Percentiles rank a stretch among this genome's conserved stretches.
phyloP scores from a whole-genome alignment of 1,284 basidiomycete species.

The Apiotrichum sp. region DNA sequence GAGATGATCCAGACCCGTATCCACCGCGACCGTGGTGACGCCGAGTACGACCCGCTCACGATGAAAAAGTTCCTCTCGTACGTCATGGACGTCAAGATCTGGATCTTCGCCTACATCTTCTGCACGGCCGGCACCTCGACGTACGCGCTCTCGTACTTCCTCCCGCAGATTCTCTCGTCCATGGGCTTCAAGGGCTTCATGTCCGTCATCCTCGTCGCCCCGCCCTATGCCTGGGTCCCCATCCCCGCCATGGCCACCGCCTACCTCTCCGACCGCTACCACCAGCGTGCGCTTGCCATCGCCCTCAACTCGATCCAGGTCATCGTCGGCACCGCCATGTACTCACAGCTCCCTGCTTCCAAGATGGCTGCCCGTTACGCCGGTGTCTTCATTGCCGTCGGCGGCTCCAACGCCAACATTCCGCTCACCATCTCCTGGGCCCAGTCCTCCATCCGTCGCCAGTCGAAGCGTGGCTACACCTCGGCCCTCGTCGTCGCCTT shows the following conservation, averaged over 20 bases:
- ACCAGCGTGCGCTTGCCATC: conserved; percentile 4
- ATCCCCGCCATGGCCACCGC: conserved; percentile 40
- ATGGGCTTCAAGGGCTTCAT: conserved; percentile 41
- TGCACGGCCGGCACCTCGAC: conserved; percentile 17
- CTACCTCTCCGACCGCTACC: conserved; percentile 26
- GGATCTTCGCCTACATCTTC: conserved; percentile 48
- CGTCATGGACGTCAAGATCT: conserved; percentile 45
- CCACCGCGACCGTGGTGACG: conserved; percentile 33
- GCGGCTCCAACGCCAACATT: conserved; percentile 34
- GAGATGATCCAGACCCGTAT: conserved; percentile 6
- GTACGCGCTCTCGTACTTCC: conserved; percentile 38
- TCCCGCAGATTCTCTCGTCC: conserved; percentile 45
- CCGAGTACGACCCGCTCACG: conserved; percentile 44
- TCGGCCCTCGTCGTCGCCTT: conserved; percentile 12
- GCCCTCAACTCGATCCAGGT: conserved; percentile 8
- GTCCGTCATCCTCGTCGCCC: conserved; percentile 43
- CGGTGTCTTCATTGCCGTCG: conserved; percentile 28
- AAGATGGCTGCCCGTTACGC: conserved; percentile 9
- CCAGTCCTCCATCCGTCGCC: conserved; percentile 46
- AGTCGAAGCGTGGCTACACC: conserved; percentile 42
- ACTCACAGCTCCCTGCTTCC: conserved; percentile 6
- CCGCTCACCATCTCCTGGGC: conserved; percentile 39
- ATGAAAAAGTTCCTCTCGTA: conserved; percentile 37
- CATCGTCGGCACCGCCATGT: conserved; percentile 14
- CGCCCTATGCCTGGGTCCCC: conserved; percentile 43